These are phyloP conservation scores for Dactylellina sp. DNA, from an alignment of 2,329 filamentous ascomycete species.

Conservation along the genomic window DNA sequence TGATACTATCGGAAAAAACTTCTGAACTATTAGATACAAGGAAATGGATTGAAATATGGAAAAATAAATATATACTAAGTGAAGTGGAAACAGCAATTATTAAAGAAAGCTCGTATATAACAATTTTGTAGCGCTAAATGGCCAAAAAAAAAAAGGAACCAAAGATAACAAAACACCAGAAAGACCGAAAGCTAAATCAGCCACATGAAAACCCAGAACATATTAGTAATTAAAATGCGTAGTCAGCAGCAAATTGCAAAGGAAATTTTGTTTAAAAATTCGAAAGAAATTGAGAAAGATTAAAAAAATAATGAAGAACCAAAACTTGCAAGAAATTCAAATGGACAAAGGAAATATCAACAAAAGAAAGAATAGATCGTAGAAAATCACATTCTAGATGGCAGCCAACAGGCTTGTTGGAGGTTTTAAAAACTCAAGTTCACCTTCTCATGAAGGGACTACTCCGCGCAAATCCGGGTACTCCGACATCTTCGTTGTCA, in stretches of 20 bases:
- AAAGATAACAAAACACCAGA: background rate
- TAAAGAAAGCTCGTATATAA: background rate
- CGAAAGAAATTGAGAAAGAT: background rate
- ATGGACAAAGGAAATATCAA: constrained; percentile 23
- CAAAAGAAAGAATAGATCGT: constrained; percentile 16
- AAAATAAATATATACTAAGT: constrained; percentile 25
- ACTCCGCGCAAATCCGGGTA: constrained; percentile 47
- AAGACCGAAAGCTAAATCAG: constrained; percentile 7
- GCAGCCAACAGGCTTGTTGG: constrained; percentile 9
- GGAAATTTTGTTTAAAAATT: background rate
- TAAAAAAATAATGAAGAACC: background rate
- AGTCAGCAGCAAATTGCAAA: background rate
- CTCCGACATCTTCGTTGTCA: constrained; percentile 58
- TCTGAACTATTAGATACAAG: constrained; percentile 1
- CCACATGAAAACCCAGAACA: background rate
- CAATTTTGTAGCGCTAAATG: constrained; percentile 9
- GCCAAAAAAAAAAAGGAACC: background rate
- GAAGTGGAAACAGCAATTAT: constrained; percentile 7
- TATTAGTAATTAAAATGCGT: constrained; percentile 9
- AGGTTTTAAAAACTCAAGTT: background rate
- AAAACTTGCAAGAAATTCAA: constrained; percentile 18
- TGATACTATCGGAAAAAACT: constrained; percentile 13
- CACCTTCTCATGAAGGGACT: constrained; percentile 49
- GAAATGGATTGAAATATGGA: too few relatives aligned
- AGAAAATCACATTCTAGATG: constrained; percentile 5